Percentiles rank a stretch among this genome's conserved stretches.
Evolutionary conservation across 495 filamentous ascomycete species (phyloP).

Genomic region (Hypoxylon lienhwacheense): DNA sequence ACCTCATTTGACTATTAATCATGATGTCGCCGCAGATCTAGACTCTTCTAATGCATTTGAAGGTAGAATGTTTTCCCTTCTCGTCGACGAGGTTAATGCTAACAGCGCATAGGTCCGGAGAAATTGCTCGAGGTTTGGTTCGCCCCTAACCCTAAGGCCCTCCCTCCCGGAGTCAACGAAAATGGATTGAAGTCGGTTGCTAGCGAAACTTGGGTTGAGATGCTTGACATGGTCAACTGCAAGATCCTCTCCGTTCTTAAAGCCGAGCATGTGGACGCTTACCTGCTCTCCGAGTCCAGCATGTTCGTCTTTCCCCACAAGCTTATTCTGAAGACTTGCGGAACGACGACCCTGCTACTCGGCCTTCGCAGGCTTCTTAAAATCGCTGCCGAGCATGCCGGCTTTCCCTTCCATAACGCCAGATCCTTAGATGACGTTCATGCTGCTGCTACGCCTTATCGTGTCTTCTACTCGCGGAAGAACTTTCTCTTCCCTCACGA

Average conservation of each 20-base stretch:
- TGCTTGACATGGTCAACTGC: constrained; percentile 98
- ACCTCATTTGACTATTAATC: constrained; percentile 92
- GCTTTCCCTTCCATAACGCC: constrained; percentile 69
- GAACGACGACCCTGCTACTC: constrained; percentile 89
- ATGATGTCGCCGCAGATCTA: constrained; percentile 88
- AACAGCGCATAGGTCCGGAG: constrained; percentile 69
- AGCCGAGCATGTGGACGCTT: constrained; percentile 96
- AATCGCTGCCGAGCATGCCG: constrained; percentile 83
- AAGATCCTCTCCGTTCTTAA: constrained; percentile 94
- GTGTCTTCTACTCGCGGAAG: constrained; percentile 98
- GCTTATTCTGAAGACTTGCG: constrained; percentile 97
- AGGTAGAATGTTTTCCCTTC: constrained; percentile 54
- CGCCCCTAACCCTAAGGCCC: constrained; percentile 70
- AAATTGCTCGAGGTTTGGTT: constrained; percentile 99
- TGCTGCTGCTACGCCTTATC: constrained; percentile 81
- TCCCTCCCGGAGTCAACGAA: constrained; percentile 69
- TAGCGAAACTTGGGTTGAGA: constrained; percentile 85
- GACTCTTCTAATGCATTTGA: constrained; percentile 98
- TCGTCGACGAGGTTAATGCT: not conserved
- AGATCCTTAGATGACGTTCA: constrained; percentile 56
- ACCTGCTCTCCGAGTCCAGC: constrained; percentile 97
- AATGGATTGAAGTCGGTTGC: constrained; percentile 85
- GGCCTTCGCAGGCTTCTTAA: constrained; percentile 87
- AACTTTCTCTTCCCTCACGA: constrained; percentile 96
- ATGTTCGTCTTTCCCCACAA: constrained; percentile 99